Percentiles rank a stretch among this genome's conserved stretches.
These are phyloP conservation scores for Musa beccarii DNA, from an alignment of 176 grass and related monocot species.

Conservation along the genomic window DNA sequence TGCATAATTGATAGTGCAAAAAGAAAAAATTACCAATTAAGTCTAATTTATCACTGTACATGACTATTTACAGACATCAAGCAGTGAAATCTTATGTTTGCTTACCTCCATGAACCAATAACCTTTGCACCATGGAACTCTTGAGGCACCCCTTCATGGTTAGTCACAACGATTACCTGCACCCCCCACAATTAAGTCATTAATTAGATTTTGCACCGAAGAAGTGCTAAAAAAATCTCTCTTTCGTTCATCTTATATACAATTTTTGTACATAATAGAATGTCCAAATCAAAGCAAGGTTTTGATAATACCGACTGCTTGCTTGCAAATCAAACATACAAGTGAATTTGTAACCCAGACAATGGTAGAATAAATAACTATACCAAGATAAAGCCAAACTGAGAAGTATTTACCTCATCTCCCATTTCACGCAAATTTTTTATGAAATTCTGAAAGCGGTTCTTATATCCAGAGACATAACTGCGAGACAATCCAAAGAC, in stretches of 20 bases:
- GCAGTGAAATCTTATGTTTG: not conserved
- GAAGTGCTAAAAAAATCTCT: too few relatives aligned
- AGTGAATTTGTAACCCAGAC: too few relatives aligned
- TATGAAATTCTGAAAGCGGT: slow-evolving; percentile 69
- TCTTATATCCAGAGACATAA: slow-evolving; percentile 61
- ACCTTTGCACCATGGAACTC: slow-evolving; percentile 96
- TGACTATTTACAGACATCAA: not conserved
- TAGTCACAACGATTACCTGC: slow-evolving; percentile 92
- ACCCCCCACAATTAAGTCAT: not conserved
- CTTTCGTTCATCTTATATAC: not conserved
- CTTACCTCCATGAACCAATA: slow-evolving; percentile 94
- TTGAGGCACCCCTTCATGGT: slow-evolving; percentile 84
- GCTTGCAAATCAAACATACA: not conserved
- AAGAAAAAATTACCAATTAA: too few relatives aligned
- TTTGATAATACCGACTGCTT: not conserved
- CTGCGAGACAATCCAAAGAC: not conserved
- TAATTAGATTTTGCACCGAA: not conserved
- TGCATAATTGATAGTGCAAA: too few relatives aligned
- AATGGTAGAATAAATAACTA: not conserved
- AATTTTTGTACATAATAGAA: not conserved
- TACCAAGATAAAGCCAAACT: not conserved
- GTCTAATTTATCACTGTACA: not conserved
- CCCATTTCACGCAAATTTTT: slow-evolving; percentile 86
- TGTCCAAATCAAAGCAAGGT: not conserved
- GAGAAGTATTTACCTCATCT: slow-evolving; percentile 52